Evolutionary conservation across 148 eudicot species (phyloP).

Genomic region (Suaeda aralocaspica): DNA sequence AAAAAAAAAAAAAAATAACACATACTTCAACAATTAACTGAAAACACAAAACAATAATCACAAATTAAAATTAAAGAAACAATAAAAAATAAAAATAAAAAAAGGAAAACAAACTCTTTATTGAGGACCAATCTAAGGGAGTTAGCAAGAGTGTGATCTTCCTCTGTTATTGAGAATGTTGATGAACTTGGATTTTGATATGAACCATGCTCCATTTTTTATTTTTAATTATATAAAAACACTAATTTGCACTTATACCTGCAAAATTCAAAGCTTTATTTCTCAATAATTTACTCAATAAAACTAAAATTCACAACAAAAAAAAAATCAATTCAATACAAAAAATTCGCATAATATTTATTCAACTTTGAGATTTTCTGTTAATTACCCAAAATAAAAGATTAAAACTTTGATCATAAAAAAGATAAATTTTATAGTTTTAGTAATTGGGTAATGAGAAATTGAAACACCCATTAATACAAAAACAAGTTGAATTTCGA

Average conservation of each 20-base stretch:
- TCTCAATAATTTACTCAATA: not conserved
- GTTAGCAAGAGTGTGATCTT: slow-evolving; percentile 90
- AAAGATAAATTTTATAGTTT: not conserved
- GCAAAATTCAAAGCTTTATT: slow-evolving; percentile 9
- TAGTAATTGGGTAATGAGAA: not conserved
- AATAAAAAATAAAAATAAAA: not conserved
- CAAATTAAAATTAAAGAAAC: not conserved
- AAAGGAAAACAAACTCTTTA: slow-evolving; percentile 53
- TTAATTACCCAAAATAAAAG: not conserved
- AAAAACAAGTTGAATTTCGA: not conserved
- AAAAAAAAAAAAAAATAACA: not conserved
- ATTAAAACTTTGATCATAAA: not conserved
- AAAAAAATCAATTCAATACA: too few relatives aligned
- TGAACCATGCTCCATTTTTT: slow-evolving; percentile 70
- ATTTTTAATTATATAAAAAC: too few relatives aligned
- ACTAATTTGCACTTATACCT: not conserved
- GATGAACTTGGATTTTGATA: slow-evolving; percentile 60
- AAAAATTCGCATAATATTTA: too few relatives aligned
- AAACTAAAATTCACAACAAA: not conserved
- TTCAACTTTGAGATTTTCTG: not conserved
- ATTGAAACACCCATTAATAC: not conserved
- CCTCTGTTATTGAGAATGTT: slow-evolving; percentile 77
- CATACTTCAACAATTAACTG: not conserved
- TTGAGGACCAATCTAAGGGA: slow-evolving; percentile 70
- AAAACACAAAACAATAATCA: not conserved